Evolutionary conservation across 805 yeast genomes (phyloP).

Genomic region (Maudiozyma turicensis): DNA sequence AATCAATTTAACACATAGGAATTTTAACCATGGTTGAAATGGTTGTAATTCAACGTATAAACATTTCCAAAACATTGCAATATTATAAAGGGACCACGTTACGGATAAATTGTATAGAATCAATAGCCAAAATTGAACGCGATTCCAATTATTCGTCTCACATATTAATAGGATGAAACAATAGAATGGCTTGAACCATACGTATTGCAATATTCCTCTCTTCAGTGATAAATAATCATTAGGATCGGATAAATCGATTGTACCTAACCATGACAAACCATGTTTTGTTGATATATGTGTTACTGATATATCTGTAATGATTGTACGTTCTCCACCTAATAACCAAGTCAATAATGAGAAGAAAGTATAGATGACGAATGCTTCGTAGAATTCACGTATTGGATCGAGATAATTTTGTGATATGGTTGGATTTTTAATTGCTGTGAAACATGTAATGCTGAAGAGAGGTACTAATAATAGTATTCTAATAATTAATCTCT

Average conservation of each 20-base stretch:
- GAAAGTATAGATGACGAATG: slow-evolving; percentile 90
- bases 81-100: slow-evolving; percentile 67
- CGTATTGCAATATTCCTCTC: slow-evolving; percentile 83
- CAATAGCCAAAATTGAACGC: slow-evolving; percentile 47
- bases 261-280: slow-evolving; percentile 41
- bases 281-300: slow-evolving; percentile 56
- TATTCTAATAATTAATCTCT: slow-evolving; percentile 74
- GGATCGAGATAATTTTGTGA: slow-evolving; percentile 52
- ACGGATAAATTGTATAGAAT: slow-evolving; percentile 71
- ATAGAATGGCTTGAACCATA: slow-evolving; percentile 86
- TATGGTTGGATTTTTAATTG: slow-evolving; percentile 38
- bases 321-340: slow-evolving; percentile 86
- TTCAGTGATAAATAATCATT: slow-evolving; percentile 64
- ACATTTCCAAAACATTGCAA: slow-evolving; percentile 90
- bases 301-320: slow-evolving; percentile 57
- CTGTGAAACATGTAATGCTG: slow-evolving; percentile 57
- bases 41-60: slow-evolving; percentile 66
- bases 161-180: slow-evolving; percentile 42
- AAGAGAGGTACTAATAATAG: slow-evolving; percentile 74
- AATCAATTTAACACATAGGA: slow-evolving; percentile 83
- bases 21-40: slow-evolving; percentile 86
- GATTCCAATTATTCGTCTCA: slow-evolving; percentile 39
- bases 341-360: slow-evolving; percentile 72
- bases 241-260: slow-evolving; percentile 83
- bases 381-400: slow-evolving; percentile 82